A percentile compares a stretch with the other conserved stretches of the same genome.
Evolutionary conservation across 2,329 filamentous ascomycete genomes (phyloP).

Genomic region (Ascosphaera pollenicola): DNA sequence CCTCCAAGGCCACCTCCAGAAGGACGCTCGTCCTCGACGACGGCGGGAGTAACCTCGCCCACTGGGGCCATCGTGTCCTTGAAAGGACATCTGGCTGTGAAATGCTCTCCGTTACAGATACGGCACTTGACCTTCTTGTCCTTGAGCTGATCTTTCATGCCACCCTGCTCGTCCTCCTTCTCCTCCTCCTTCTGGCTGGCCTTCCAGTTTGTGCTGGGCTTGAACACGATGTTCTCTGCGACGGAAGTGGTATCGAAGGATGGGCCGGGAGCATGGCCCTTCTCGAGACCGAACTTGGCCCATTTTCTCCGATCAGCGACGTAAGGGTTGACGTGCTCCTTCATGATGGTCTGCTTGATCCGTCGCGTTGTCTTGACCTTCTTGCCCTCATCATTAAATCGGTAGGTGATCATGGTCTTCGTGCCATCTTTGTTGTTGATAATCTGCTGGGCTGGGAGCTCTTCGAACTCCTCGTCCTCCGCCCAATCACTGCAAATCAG

Average conservation of each 20-base stretch:
- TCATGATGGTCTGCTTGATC: constrained; percentile 77
- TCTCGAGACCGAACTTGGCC: constrained; percentile 79
- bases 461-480: constrained; percentile 70
- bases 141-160: constrained; percentile 51
- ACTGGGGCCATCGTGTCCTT: constrained; percentile 92
- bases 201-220: constrained; percentile 84
- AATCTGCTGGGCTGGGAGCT: constrained; percentile 71
- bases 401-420: constrained; percentile 81
- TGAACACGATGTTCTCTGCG: constrained; percentile 96
- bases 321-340: constrained; percentile 85
- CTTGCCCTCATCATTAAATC: constrained; percentile 77
- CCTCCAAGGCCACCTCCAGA: constrained; percentile 35
- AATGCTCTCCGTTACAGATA: constrained; percentile 98
- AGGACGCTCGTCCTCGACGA: constrained; percentile 17
- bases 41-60: constrained; percentile 19
- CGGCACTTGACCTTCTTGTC: constrained; percentile 99
- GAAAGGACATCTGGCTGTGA: constrained; percentile 96
- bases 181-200: constrained; percentile 56
- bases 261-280: constrained; percentile 64
- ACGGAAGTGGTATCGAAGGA: constrained; percentile 77
- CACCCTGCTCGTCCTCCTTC: constrained; percentile 33
- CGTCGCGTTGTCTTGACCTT: constrained; percentile 95
- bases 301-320: constrained; percentile 88
- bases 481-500: constrained; percentile 53
- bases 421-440: constrained; percentile 97